Conservation (phyloP, 768 basidiomycete genomes). For the Boletellus sp. region DNA sequence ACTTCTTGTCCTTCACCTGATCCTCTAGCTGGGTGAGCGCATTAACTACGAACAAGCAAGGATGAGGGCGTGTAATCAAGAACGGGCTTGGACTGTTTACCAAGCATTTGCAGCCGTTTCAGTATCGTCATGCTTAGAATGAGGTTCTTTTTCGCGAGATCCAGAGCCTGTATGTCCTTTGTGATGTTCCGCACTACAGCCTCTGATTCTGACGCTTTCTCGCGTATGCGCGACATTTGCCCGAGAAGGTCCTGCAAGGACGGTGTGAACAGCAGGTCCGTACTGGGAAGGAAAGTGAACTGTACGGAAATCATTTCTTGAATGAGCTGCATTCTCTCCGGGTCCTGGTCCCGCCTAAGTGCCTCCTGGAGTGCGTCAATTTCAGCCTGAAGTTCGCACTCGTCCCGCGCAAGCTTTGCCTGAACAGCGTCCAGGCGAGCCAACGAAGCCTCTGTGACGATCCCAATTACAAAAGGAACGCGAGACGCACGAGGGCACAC, state of each 20-base stretch:
- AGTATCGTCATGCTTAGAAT: conserved; percentile 85
- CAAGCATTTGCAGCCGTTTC: conserved; percentile 90
- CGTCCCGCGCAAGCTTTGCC: conserved; percentile 62
- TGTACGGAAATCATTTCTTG: conserved; percentile 95
- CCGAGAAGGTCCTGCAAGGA: conserved; percentile 75
- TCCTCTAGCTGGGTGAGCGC: conserved; percentile 78
- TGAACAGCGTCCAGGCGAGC: conserved; percentile 70
- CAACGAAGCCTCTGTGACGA: conserved; percentile 65
- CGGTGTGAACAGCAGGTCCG: conserved; percentile 4
- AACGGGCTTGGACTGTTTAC: conserved; percentile 42
- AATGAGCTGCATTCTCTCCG: conserved; percentile 83
- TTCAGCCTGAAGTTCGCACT: conserved; percentile 66
- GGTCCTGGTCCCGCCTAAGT: conserved; percentile 75
- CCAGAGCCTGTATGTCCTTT: conserved; percentile 92
- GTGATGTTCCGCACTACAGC: conserved; percentile 95
- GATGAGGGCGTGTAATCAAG: not conserved
- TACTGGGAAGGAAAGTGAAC: not conserved
- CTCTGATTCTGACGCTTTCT: conserved; percentile 96
- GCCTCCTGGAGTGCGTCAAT: conserved; percentile 65
- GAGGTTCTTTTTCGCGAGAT: conserved; percentile 91
- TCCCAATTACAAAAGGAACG: not conserved
- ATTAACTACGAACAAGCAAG: conserved; percentile 53
- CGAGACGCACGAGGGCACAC: conserved; percentile 19
- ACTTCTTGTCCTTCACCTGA: conserved; percentile 72
- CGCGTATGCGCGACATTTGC: conserved; percentile 93